These are phyloP conservation scores for Geranium rotundifolium DNA, from an alignment of 345 rosid genomes.

Conservation along the genomic window DNA sequence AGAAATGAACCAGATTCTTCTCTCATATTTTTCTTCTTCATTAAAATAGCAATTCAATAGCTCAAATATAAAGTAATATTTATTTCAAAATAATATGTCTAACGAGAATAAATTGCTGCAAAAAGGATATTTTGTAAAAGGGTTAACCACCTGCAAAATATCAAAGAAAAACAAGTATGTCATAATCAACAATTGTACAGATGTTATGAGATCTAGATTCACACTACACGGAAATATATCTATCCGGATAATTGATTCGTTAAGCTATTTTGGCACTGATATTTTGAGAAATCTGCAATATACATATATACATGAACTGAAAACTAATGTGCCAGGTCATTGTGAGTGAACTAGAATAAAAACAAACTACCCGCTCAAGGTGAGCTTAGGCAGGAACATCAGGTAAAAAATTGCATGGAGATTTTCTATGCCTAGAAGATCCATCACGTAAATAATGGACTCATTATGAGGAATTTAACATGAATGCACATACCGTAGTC, in stretches of 20 bases:
- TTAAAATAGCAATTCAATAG: too few relatives aligned
- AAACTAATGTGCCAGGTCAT: neutral
- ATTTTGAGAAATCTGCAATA: too few relatives aligned
- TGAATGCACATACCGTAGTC: conserved; percentile 56
- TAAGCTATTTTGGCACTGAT: too few relatives aligned
- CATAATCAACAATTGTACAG: neutral
- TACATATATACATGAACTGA: neutral
- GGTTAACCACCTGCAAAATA: conserved; percentile 63
- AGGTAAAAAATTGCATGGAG: too few relatives aligned
- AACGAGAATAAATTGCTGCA: too few relatives aligned
- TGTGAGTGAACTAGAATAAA: neutral
- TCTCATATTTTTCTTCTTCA: too few relatives aligned
- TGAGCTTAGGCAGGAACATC: too few relatives aligned
- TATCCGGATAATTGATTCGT: neutral
- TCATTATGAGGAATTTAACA: neutral
- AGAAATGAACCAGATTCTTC: neutral
- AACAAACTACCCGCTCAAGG: too few relatives aligned
- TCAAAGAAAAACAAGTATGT: neutral
- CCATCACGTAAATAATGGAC: too few relatives aligned
- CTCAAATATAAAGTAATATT: too few relatives aligned
- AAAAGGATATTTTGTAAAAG: conserved; percentile 74
- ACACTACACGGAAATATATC: neutral
- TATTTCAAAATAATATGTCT: too few relatives aligned
- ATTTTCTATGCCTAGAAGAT: neutral
- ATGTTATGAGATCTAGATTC: neutral